Evolutionary conservation across 495 filamentous ascomycete species (phyloP), one percentile per base, ranked within the genome.

Genomic region (Thozetella sp.): DNA sequence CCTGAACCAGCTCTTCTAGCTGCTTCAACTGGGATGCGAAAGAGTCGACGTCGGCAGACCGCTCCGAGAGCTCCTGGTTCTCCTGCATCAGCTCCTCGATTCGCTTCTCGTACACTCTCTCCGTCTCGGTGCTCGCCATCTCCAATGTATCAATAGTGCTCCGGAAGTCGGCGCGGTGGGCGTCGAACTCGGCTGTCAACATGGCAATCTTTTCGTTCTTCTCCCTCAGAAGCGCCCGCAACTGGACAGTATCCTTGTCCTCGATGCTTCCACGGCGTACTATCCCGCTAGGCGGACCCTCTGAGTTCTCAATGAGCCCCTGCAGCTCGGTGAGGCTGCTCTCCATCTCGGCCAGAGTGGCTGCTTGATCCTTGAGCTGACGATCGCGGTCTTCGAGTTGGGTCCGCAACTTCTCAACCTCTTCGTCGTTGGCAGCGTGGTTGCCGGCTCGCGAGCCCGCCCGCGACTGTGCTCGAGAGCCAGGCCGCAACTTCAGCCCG

Each of bases 121-220:
- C 94, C 6, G 95, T 99, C 74, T 99, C 95, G 0, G 93, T 92
- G 64, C 93, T 96, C 9, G 95, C 96, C 76, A 97, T 87, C 75
- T 99, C 95, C 37, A 99, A 80, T 1, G 93, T 96, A 76, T 99
- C 95, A 52, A 99, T 92, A 19, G 95, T 99, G 69, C 90, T 96
- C 58, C 95, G 80, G 72, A 99, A 99, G 71, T 99, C 95, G 10
- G 94, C 95, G 27, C 95, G 86, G 69, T 99, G 95, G 12, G 89
- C 84, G 71, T 99, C 95, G 63, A 99, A 99, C 67, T 99, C 96
- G 3, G 90, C 86, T 2, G 92, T 97, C 64, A 99, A 81, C 79
- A 93, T 87, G 13, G 86, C 84, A 63, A 99, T 97, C 76, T 92
- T 96, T 48, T 99, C 95, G 64, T 97, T 97, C 79, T 97, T 97